Evolutionary conservation across 768 basidiomycete genomes (phyloP).

Genomic region (Mycena crocata): DNA sequence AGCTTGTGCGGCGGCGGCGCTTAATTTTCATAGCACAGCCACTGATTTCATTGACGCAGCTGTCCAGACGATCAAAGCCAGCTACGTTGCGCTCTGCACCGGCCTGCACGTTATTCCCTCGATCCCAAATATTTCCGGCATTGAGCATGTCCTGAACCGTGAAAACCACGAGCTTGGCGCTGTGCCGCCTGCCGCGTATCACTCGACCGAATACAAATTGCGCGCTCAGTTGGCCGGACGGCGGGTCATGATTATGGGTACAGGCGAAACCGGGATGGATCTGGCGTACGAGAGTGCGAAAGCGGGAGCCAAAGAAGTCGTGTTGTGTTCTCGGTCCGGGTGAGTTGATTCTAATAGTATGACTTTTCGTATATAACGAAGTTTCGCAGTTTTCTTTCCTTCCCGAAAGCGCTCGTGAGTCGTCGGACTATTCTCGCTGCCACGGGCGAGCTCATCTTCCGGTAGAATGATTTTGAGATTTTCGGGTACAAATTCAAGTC

Average conservation of each 20-base stretch:
- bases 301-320: constrained; percentile 62
- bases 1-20: too few relatives aligned
- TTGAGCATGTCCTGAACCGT: constrained; percentile 49
- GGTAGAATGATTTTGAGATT: constrained; percentile 65
- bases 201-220: constrained; percentile 65
- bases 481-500: constrained; percentile 60
- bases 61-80: constrained; percentile 46
- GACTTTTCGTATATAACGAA: background rate
- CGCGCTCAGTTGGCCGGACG: constrained; percentile 56
- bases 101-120: constrained; percentile 68
- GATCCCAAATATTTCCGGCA: constrained; percentile 62
- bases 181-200: constrained; percentile 48
- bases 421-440: background rate
- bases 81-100: constrained; percentile 62
- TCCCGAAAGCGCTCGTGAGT: constrained; percentile 65
- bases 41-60: too few relatives aligned
- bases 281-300: constrained; percentile 62
- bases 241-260: constrained; percentile 67
- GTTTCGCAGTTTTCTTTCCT: constrained; percentile 59
- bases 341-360: constrained; percentile 28
- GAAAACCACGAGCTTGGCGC: constrained; percentile 32
- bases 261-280: constrained; percentile 75
- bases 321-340: constrained; percentile 65
- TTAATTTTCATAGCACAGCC: too few relatives aligned
- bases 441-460: background rate